Conservation (phyloP, 2,329 filamentous ascomycete species). For the Aspergillus novofumigatus region DNA sequence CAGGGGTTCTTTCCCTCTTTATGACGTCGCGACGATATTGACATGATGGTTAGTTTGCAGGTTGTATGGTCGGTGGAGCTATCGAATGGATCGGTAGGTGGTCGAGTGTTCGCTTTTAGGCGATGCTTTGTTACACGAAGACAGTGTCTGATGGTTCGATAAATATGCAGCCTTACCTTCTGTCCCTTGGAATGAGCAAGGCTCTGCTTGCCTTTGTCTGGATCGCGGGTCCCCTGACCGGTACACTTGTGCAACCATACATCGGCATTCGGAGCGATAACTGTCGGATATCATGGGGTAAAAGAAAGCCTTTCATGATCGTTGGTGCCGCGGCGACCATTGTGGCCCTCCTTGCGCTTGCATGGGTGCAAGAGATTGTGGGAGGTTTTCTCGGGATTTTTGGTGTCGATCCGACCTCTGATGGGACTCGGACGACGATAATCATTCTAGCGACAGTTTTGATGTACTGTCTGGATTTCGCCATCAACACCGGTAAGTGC, state of each 20-base stretch:
- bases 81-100: conserved; percentile 74
- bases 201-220: conserved; percentile 78
- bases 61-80: conserved; percentile 95
- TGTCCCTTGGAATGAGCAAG: conserved; percentile 78
- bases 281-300: conserved; percentile 70
- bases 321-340: conserved; percentile 65
- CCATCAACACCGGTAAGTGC: conserved; percentile 76
- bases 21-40: not conserved
- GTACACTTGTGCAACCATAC: conserved; percentile 75
- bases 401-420: conserved; percentile 62
- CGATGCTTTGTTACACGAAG: not conserved
- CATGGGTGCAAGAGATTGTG: conserved; percentile 71
- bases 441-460: conserved; percentile 78
- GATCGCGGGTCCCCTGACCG: conserved; percentile 77
- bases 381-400: conserved; percentile 64
- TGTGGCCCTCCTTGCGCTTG: conserved; percentile 63
- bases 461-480: conserved; percentile 88
- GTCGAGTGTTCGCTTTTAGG: no score
- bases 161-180: conserved; percentile 58
- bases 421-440: conserved; percentile 59
- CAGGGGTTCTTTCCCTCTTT: not conserved
- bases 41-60: conserved; percentile 58
- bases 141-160: not conserved
- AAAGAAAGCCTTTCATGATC: conserved; percentile 77
- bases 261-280: conserved; percentile 78